A percentile compares a stretch with the other conserved stretches of the same genome.
Conservation (phyloP, 805 yeast genomes). For the Candida chauliodis region DNA sequence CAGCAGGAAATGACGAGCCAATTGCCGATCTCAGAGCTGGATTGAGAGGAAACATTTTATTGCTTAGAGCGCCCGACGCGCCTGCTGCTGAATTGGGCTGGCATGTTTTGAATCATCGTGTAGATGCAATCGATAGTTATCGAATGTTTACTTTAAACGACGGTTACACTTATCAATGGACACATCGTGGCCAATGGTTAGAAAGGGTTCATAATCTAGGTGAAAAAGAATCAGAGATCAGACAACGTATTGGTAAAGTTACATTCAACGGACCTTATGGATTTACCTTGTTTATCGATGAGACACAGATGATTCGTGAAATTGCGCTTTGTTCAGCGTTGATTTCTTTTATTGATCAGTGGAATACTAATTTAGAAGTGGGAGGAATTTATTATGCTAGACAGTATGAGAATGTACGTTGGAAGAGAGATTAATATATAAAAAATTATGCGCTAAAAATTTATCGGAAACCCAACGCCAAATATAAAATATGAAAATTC, state of each 20-base stretch:
- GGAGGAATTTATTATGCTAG: conserved; percentile 65
- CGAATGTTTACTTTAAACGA: conserved; percentile 59
- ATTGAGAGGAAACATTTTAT: conserved; percentile 53
- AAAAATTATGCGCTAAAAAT: not conserved
- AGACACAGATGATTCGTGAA: conserved; percentile 52
- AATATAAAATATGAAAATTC: not conserved
- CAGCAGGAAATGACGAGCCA: conserved; percentile 44
- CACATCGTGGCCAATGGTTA: conserved; percentile 53
- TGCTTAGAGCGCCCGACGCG: conserved; percentile 48
- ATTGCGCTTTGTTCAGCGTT: conserved; percentile 58
- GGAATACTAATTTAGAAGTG: conserved; percentile 58
- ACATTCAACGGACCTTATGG: conserved; percentile 51
- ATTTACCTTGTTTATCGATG: conserved; percentile 54
- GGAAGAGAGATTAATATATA: conserved; percentile 47
- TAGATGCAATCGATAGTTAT: conserved; percentile 59
- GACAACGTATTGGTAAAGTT: conserved; percentile 61
- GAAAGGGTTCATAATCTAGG: conserved; percentile 59
- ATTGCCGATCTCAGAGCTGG: conserved; percentile 61
- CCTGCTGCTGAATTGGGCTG: conserved; percentile 59
- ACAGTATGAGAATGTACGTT: conserved; percentile 46
- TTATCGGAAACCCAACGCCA: conserved; percentile 7
- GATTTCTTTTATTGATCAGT: conserved; percentile 60
- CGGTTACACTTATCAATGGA: conserved; percentile 64
- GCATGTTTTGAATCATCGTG: conserved; percentile 58
- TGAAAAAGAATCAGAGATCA: conserved; percentile 60